phyloP scores from a whole-genome alignment of 225 moss, liverwort and hornwort genomes.

The Pseudisothecium myosuroides region DNA sequence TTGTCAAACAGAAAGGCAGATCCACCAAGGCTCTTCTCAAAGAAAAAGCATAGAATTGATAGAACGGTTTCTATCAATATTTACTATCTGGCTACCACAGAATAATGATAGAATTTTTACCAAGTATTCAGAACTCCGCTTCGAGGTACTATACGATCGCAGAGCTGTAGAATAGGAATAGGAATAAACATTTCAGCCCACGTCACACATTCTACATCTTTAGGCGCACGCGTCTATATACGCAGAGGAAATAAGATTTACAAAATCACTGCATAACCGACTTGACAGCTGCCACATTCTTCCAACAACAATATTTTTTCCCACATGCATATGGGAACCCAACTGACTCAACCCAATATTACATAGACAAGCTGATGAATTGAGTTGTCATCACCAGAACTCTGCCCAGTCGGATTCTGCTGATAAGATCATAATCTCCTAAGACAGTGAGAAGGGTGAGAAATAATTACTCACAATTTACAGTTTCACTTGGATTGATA shows the following conservation, averaged over 20 bases:
- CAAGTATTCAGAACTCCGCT: slow-evolving; percentile 22
- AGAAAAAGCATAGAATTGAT: not conserved
- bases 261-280: not conserved
- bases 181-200: not conserved
- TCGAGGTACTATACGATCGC: slow-evolving; percentile 4
- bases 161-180: slow-evolving; percentile 19
- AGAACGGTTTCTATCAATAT: not conserved
- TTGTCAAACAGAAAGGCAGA: not conserved
- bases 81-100: not conserved
- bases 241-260: not conserved
- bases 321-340: not conserved
- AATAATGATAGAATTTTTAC: not conserved
- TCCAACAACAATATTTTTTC: not conserved
- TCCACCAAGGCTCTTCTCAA: not conserved
- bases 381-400: not conserved
- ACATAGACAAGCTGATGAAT: not conserved
- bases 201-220: not conserved
- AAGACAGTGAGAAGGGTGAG: not conserved
- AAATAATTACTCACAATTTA: slow-evolving; percentile 25
- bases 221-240: not conserved
- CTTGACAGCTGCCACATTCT: not conserved
- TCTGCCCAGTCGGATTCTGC: not conserved
- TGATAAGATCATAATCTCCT: not conserved
- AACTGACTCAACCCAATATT: not conserved
- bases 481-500: slow-evolving; percentile 29